These are phyloP conservation scores for Citrus hindsii DNA, from an alignment of 345 rosid species.

Conservation along the genomic window DNA sequence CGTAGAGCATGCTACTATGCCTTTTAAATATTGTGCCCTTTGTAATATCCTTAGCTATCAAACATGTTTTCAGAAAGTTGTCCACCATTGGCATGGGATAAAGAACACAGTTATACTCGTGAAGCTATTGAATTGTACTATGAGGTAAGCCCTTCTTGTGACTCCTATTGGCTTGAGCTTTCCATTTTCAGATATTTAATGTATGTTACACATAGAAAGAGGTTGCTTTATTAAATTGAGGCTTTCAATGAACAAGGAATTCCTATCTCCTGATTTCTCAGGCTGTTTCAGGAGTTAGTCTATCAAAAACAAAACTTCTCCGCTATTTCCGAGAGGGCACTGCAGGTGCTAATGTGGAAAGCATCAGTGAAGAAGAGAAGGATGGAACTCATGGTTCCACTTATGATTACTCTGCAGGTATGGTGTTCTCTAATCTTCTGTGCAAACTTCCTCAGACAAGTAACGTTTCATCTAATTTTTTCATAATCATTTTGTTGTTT, in stretches of 20 bases:
- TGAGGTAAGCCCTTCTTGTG: constrained; percentile 51
- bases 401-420: constrained; percentile 23
- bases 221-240: not conserved
- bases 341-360: constrained; percentile 60
- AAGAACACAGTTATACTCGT: constrained; percentile 57
- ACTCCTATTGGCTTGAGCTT: not conserved
- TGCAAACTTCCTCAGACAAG: not conserved
- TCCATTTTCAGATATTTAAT: not conserved
- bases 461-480: no score
- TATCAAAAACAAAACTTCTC: constrained; percentile 54
- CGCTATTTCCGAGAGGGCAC: constrained; percentile 79
- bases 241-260: not conserved
- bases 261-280: constrained; percentile 21
- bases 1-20: not conserved
- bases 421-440: constrained; percentile 2
- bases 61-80: constrained; percentile 82
- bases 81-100: constrained; percentile 78
- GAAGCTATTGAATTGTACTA: constrained; percentile 75
- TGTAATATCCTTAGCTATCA: constrained; percentile 54
- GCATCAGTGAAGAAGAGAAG: constrained; percentile 39
- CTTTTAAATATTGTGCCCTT: not conserved
- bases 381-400: constrained; percentile 19
- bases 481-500: not conserved
- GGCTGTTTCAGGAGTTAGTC: constrained; percentile 55
- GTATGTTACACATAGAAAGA: not conserved